phyloP scores from a whole-genome alignment of 345 rosid genomes.

The Linum trigynum region DNA sequence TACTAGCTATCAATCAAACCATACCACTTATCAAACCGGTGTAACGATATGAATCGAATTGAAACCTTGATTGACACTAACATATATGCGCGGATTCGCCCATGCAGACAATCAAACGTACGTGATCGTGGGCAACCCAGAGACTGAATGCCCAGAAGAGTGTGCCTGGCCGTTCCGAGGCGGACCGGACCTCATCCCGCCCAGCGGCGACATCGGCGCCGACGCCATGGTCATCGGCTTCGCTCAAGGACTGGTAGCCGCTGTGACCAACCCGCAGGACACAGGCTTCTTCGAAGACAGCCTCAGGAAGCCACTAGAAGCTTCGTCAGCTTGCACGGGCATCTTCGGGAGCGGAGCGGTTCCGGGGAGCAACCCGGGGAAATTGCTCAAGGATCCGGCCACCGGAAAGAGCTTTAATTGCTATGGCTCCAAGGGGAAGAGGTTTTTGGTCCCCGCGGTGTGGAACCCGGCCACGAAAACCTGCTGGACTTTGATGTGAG shows the following conservation, averaged over 20 bases:
- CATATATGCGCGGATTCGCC: no score
- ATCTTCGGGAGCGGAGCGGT: conserved; percentile 52
- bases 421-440: conserved; percentile 19
- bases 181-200: conserved; percentile 41
- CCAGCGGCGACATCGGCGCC: conserved; percentile 45
- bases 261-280: conserved; percentile 35
- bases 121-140: conserved; percentile 52
- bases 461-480: conserved; percentile 45
- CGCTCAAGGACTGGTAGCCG: conserved; percentile 45
- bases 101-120: conserved; percentile 24
- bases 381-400: conserved; percentile 32
- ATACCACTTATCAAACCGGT: no score
- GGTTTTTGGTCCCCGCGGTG: conserved; percentile 65
- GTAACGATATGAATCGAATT: no score
- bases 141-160: conserved; percentile 47
- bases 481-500: conserved; percentile 34
- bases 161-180: conserved; percentile 70
- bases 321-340: conserved; percentile 32
- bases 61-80: no score
- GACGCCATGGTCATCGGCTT: conserved; percentile 54
- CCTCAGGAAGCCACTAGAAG: conserved; percentile 13
- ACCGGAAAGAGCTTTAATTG: not conserved
- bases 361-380: conserved; percentile 34
- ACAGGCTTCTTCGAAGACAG: conserved; percentile 22
- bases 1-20: no score